phyloP scores from a whole-genome alignment of 169 alveolate species.

The Cryptosporidium baileyi region DNA sequence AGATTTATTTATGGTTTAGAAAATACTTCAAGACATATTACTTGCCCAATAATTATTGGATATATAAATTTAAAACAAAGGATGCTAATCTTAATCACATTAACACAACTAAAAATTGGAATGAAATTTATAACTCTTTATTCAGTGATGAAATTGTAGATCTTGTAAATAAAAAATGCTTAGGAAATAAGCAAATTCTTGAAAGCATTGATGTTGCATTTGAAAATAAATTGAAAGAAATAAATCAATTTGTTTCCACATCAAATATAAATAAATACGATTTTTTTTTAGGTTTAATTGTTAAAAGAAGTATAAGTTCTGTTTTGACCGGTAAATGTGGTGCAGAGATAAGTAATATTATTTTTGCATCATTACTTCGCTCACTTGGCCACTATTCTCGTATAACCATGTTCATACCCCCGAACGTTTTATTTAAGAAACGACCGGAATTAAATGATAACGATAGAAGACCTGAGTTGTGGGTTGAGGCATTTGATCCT shows the following conservation, averaged over 20 bases:
- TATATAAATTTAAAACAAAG: not conserved
- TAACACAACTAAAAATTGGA: not conserved
- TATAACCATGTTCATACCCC: conserved; percentile 36
- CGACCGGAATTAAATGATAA: not conserved
- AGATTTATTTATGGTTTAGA: conserved; percentile 50
- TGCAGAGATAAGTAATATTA: conserved; percentile 34
- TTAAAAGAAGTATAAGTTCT: not conserved
- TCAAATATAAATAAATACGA: not conserved
- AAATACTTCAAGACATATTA: conserved; percentile 38
- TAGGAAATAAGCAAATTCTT: not conserved
- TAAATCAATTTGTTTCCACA: not conserved
- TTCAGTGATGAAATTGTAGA: not conserved
- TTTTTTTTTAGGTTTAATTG: conserved; percentile 19
- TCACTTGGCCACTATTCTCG: conserved; percentile 26
- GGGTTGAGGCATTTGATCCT: conserved; percentile 55
- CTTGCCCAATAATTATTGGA: conserved; percentile 40
- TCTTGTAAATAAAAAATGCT: too few relatives aligned
- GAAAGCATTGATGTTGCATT: not conserved
- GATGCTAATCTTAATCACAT: not conserved
- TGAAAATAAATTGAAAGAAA: conserved; percentile 11
- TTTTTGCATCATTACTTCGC: conserved; percentile 42
- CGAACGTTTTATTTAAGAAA: conserved; percentile 6
- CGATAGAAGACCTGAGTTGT: conserved; percentile 55
- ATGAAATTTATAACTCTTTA: not conserved
- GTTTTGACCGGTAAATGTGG: conserved; percentile 31